A percentile compares a stretch with the other conserved stretches of the same genome.
These are phyloP conservation scores for Myriosclerotinia curreyana DNA, from an alignment of 2,329 filamentous ascomycete species.

Conservation along the genomic window DNA sequence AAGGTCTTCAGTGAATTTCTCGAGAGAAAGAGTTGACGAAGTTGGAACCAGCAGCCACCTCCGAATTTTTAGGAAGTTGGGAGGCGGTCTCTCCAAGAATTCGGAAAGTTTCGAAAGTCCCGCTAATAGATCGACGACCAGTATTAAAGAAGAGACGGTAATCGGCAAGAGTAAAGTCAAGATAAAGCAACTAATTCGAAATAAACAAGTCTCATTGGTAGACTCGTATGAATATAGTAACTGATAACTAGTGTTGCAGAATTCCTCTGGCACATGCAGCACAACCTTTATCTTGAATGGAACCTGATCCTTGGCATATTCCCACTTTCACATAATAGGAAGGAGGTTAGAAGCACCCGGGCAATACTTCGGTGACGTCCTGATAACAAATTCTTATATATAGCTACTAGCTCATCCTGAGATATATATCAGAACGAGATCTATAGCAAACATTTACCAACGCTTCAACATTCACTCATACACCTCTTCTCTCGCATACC, in stretches of 20 bases:
- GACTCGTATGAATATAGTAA: neutral
- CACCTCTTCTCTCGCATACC: neutral
- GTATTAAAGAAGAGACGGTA: neutral
- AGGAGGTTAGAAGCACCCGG: slow-evolving; percentile 6
- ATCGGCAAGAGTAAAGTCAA: neutral
- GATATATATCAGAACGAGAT: too few species aligned
- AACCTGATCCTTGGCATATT: neutral
- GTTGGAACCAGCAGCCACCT: neutral
- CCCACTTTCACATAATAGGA: slow-evolving; percentile 8
- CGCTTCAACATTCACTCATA: neutral
- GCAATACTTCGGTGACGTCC: neutral
- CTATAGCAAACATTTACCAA: neutral
- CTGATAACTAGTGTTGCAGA: too few species aligned
- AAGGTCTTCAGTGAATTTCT: neutral
- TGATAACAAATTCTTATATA: neutral
- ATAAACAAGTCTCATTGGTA: neutral
- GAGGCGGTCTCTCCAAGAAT: too few species aligned
- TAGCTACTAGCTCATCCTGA: neutral
- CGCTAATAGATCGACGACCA: too few species aligned
- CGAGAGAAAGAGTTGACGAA: neutral
- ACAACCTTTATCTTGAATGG: neutral
- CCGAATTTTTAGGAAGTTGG: too few species aligned
- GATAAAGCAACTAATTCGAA: neutral
- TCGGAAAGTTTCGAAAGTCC: neutral
- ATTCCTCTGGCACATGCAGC: neutral